phyloP scores from a whole-genome alignment of 192 early-diverging fungal species.

The Glomus cerebriforme region DNA sequence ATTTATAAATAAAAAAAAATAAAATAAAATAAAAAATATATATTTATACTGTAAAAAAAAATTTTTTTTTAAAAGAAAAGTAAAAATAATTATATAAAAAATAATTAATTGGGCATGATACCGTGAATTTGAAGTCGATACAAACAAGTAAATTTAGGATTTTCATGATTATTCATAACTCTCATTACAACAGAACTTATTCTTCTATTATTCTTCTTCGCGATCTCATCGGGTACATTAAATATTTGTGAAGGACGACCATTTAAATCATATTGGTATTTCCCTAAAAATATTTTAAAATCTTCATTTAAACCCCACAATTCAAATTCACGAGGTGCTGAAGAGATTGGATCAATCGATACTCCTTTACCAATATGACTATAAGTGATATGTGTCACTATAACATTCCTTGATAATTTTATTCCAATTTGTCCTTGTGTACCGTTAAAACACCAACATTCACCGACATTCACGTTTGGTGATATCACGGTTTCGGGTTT shows the following conservation, averaged over 20 bases:
- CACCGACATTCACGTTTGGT: conserved; percentile 11
- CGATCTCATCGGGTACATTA: neutral
- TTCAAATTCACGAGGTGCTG: conserved; percentile 26
- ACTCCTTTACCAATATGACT: neutral
- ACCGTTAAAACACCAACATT: conserved; percentile 29
- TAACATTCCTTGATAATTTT: neutral
- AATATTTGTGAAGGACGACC: neutral
- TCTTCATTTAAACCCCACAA: conserved; percentile 22
- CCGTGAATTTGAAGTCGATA: conserved; percentile 24
- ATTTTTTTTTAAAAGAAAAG: too few species aligned
- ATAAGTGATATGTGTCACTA: neutral
- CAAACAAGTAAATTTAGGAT: conserved; percentile 19
- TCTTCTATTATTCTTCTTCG: neutral
- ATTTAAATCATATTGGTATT: conserved; percentile 21
- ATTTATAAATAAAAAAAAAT: neutral
- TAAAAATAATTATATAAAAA: neutral
- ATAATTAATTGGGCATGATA: neutral
- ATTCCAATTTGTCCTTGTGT: conserved; percentile 15
- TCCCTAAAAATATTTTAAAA: neutral
- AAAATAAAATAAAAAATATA: neutral
- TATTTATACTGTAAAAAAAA: too few species aligned
- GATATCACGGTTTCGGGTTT: neutral
- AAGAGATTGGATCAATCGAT: conserved; percentile 18
- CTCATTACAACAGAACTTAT: conserved; percentile 1
- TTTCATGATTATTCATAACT: conserved; percentile 3